Base-by-base conservation (phyloP, 345 rosid genomes). In the Aquilaria sinensis region DNA sequence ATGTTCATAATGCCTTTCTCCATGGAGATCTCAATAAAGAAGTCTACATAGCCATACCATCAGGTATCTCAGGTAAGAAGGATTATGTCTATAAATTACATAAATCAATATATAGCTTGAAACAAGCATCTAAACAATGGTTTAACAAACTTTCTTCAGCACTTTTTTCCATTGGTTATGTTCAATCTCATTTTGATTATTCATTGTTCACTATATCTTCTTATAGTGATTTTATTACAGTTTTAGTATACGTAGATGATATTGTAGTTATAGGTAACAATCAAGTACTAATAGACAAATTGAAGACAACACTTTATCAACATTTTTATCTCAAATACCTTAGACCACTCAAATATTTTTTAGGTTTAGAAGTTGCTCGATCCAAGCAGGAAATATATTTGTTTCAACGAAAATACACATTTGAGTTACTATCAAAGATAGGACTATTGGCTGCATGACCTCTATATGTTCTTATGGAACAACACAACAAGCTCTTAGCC, bases 241-340 rank as follows among this genome's bases (percentile, higher is more conserved):
- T 52, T 41, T 32, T 48, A 2, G 55, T 59, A 1, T 71, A 53
- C 53, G 64, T 70, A 6, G 67, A 69, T 62, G 72, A 56, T 50
- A 37, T 62, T 15, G 31, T 68, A 53, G 23, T 63, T 10, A 52
- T 57, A 2, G 32, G 62, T 0, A 55, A 33, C 54, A 52, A 51
- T 37, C 2, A 14, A 6, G 1, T 0, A 0, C 53, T 37, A 1
- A 63, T 58, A 31, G 9, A 34, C 2, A 15, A 13, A 2, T n/a
- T 70, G 0, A 29, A 64, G 10, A 1, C 10, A 2, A 15, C n/a
- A 23, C 34, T 64, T 11, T 9, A 50, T 16, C 5, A 30, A 1
- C 53, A 56, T 5, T 68, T 68, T 41, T 41, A 60, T 13, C 16
- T 68, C 23, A 63, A 61, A 11, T 51, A 63, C 34, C 9, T 70